Percentiles rank a stretch among this genome's conserved stretches.
phyloP scores from a whole-genome alignment of 169 alveolate genomes.

The Toxoplasma gondii region DNA sequence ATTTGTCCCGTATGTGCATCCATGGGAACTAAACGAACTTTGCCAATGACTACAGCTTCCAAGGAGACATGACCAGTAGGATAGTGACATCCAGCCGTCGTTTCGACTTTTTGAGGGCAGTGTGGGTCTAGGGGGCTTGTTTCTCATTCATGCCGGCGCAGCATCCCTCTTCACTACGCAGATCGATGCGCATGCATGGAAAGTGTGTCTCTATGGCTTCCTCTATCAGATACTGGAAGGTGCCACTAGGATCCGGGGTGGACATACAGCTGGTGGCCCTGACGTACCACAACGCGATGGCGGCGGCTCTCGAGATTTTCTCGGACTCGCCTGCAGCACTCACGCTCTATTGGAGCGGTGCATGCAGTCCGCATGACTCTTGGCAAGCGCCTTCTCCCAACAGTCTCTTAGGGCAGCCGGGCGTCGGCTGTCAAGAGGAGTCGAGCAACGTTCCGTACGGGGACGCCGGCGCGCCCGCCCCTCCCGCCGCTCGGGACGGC shows the following conservation, averaged over 20 bases:
- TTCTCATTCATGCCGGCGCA: too few species aligned
- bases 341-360: slow-evolving; percentile 19
- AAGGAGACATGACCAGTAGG: too few species aligned
- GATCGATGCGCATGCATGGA: neutral
- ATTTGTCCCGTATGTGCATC: too few species aligned
- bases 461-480: too few species aligned
- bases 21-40: too few species aligned
- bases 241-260: neutral
- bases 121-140: too few species aligned
- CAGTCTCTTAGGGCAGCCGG: slow-evolving; percentile 3
- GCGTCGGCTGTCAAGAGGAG: neutral
- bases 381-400: slow-evolving; percentile 2
- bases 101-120: too few species aligned
- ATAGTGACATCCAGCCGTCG: too few species aligned
- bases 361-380: neutral
- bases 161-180: neutral
- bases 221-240: neutral
- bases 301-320: neutral
- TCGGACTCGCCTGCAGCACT: neutral
- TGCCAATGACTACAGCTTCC: too few species aligned
- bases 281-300: slow-evolving; percentile 1
- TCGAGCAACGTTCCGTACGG: too few species aligned
- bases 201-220: neutral
- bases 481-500: neutral
- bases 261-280: slow-evolving; percentile 1